Evolutionary conservation across 2,329 filamentous ascomycete genomes (phyloP), one percentile per base, ranked within the genome.

Genomic region (Penicillium sp.): DNA sequence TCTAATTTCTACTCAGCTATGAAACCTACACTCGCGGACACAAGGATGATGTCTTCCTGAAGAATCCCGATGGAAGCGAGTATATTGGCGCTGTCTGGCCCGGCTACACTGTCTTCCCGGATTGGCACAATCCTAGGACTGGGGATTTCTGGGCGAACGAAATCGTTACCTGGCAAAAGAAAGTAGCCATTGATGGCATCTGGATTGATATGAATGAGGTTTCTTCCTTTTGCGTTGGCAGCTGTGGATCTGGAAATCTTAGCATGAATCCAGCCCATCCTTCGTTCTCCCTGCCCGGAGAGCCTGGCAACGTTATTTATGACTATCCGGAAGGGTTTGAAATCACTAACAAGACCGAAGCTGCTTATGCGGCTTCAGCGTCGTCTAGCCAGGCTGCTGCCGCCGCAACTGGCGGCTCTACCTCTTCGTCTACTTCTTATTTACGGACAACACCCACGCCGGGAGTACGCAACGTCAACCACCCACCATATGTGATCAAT

Each of bases 401-500:
- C 47, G 74, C 67, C 45, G 73, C 73, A 11, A 60, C 71, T n/a
- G 62, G 68, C 35, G 60, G 63, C n/a, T 57, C 68, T 0, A 41
- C 67, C 0, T 56, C 73, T 1, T 65, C 74, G 4, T 73, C 76
- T 0, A 74, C 75, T 0, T 74, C 72, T 14, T 87, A 85, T 63
- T 69, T 85, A 46, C 79, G 82, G 4, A 85, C 82, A 0, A 85
- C 78, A 1, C 84, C 86, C 1, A 88, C 84, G 0, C 78, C 83
- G 0, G 87, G 86, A 1, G 76, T 78, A 12, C 82, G 89, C 19
- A 82, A 91, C 64, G 74, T 93, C 54, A 84, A 91, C 65, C 80
- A 86, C 63, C 90, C 90, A 22, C 88, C 89, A 2, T 94, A 93
- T 65, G 83, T 85, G 6, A 87, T 93, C 67, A 86, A 91, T 69